A percentile compares a stretch with the other conserved stretches of the same genome.
Evolutionary conservation across 108 stramenopile genomes (phyloP).

Genomic region (Nitzschia sp.): DNA sequence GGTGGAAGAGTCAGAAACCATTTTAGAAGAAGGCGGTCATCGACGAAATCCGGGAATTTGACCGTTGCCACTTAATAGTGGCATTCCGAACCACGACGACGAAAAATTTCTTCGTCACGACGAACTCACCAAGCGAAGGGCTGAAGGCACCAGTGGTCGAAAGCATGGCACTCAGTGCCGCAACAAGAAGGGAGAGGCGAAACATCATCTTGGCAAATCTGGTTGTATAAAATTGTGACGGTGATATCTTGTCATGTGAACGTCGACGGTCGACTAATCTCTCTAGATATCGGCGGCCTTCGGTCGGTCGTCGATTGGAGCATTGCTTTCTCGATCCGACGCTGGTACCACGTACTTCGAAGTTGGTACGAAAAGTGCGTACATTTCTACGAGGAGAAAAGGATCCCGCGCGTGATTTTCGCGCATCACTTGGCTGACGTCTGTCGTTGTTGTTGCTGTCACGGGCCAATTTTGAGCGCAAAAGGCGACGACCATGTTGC

Average conservation of each 20-base stretch:
- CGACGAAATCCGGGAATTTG: neutral
- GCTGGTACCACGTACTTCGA: constrained; percentile 1
- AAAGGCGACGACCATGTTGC: too few species aligned
- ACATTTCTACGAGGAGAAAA: neutral
- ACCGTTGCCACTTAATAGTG: too few species aligned
- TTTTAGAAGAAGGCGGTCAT: neutral
- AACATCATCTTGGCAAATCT: constrained; percentile 35
- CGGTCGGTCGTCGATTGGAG: neutral
- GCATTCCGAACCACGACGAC: neutral
- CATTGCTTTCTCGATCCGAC: constrained; percentile 2
- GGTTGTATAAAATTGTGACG: constrained; percentile 3
- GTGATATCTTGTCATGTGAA: neutral
- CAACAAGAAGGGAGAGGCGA: constrained; percentile 41
- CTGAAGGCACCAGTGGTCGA: constrained; percentile 41
- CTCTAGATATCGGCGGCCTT: neutral
- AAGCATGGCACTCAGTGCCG: constrained; percentile 37
- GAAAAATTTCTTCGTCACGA: neutral
- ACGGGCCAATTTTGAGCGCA: too few species aligned
- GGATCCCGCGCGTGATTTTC: neutral
- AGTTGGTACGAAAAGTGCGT: neutral
- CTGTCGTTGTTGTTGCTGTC: constrained; percentile 5
- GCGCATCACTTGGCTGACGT: too few species aligned
- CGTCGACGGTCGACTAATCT: neutral
- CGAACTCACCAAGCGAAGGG: constrained; percentile 44
- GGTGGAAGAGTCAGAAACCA: neutral